These are phyloP conservation scores for Yamadazyma atmosphaerica DNA, from an alignment of 1,139 yeast species.

Conservation along the genomic window DNA sequence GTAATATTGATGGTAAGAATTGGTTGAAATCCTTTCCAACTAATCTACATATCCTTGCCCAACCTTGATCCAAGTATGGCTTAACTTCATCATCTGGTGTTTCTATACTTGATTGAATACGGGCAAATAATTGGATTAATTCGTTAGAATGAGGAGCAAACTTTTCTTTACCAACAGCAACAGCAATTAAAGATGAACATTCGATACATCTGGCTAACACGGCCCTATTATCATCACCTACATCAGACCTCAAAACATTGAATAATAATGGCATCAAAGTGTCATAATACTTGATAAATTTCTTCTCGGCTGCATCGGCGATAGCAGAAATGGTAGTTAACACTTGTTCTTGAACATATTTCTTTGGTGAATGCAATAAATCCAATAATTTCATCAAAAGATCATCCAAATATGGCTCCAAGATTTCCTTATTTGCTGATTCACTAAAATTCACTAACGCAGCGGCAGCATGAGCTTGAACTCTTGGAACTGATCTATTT, in stretches of 20 bases:
- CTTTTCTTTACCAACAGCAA: conserved; percentile 95
- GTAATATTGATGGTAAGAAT: conserved; percentile 84
- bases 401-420: conserved; percentile 88
- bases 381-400: conserved; percentile 72
- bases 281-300: conserved; percentile 88
- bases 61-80: conserved; percentile 87
- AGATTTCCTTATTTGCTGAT: conserved; percentile 79
- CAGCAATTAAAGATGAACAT: conserved; percentile 90
- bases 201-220: conserved; percentile 93
- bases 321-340: conserved; percentile 94
- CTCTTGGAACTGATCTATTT: conserved; percentile 74
- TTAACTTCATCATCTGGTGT: conserved; percentile 83
- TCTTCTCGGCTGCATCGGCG: conserved; percentile 95
- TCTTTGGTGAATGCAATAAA: conserved; percentile 78
- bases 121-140: conserved; percentile 69
- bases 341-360: conserved; percentile 96
- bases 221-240: conserved; percentile 76
- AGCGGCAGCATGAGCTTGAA: conserved; percentile 98
- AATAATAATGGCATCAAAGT: conserved; percentile 89
- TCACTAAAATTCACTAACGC: conserved; percentile 95
- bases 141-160: conserved; percentile 72
- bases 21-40: conserved; percentile 86
- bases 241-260: conserved; percentile 75
- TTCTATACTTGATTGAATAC: conserved; percentile 61
- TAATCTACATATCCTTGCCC: conserved; percentile 91